Base-by-base conservation (phyloP, 140 eudicot genomes). In the Bidens hawaiensis region DNA sequence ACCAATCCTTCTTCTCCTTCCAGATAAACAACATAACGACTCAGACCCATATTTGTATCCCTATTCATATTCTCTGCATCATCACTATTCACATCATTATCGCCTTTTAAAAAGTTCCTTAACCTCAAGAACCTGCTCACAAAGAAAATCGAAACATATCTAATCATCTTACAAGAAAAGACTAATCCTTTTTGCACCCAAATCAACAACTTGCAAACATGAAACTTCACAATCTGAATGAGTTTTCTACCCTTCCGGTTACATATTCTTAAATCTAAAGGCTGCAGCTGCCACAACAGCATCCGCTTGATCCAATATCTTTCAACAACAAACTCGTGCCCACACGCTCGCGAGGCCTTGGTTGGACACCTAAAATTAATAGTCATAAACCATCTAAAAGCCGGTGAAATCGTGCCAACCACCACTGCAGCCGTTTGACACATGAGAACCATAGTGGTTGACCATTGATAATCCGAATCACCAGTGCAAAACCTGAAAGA, bases 1-100 rank as follows among this genome's bases (percentile, higher is more conserved):
- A 83, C 83, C 63, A 87, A 61, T 6, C 25, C 78, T 71, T 87
- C 88, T 67, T 87, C 91, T 60, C 95, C 88, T 51, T 83, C 82
- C 17, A 87, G 88, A 53, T 87, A 86, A 68, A 87, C 61, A 31
- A 87, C 95, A 38, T 69, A 87, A 36, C 45, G 65, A 41, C 83
- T 68, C 14, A 88, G 69, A 48, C 52, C 48, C 30, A 16, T 30
- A 40, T 67, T 36, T n/a, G 8, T 10, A 10, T 49, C 24, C 15
- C 5, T 26, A 26, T 28, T 49, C 22, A n/a, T 41, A 36, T 65
- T 41, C 23, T 60, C 76, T 7, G 72, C 14, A 0, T 78, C 73
- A 25, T 30, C 17, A 31, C 54, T 45, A 31, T 63, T 38, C 57
- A 75, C 33, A 0, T 68, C 22, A 55, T 50, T 62, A 23, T 70